phyloP scores from a whole-genome alignment of 305 asterid genomes.

The Solanum hybrid region DNA sequence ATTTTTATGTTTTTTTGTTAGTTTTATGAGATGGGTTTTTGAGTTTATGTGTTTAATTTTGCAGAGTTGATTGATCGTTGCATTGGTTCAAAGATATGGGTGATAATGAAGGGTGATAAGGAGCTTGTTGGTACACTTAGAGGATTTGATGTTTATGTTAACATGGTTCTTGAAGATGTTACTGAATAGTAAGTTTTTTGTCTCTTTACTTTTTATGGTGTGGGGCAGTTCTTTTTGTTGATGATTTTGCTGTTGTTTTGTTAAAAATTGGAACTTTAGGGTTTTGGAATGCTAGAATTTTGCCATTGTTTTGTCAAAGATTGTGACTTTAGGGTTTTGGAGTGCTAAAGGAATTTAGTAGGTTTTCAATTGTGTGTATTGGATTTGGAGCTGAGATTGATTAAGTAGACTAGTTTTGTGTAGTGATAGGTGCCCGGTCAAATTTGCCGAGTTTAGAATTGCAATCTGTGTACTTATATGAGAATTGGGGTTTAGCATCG shows the following conservation, averaged over 20 bases:
- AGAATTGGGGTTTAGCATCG: not conserved
- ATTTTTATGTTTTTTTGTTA: not conserved
- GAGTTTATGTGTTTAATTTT: not conserved
- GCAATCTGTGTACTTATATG: not conserved
- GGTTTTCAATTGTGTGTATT: not conserved
- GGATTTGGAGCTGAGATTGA: not conserved
- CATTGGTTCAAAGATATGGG: slow-evolving; percentile 92
- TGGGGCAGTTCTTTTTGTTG: not conserved
- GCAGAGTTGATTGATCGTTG: slow-evolving; percentile 87
- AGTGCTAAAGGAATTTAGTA: not conserved
- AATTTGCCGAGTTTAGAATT: not conserved
- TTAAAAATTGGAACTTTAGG: not conserved
- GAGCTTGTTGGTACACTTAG: slow-evolving; percentile 82
- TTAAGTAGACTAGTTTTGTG: not conserved
- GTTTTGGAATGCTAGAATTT: not conserved
- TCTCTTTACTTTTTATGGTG: not conserved
- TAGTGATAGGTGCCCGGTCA: not conserved
- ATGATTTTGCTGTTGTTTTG: not conserved
- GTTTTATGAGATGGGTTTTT: not conserved
- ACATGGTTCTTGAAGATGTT: slow-evolving; percentile 90
- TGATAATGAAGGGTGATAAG: slow-evolving; percentile 89
- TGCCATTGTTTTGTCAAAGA: not conserved
- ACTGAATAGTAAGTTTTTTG: slow-evolving; percentile 56
- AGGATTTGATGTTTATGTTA: slow-evolving; percentile 85
- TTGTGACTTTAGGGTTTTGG: not conserved